Conservation (phyloP, 2,329 filamentous ascomycete species). For the Amesomyces nigricolor region DNA sequence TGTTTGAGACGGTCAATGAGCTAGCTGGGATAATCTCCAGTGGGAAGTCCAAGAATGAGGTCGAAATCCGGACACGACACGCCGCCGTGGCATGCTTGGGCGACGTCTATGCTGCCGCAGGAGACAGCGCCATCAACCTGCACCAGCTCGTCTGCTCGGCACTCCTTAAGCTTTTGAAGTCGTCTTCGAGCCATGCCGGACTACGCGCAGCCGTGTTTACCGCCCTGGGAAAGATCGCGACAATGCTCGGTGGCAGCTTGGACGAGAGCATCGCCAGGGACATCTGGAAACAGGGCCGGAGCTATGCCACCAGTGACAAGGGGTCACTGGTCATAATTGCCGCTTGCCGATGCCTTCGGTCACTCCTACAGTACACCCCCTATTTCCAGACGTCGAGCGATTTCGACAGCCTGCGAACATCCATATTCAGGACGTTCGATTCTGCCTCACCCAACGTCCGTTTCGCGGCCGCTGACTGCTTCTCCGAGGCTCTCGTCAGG, state of each 20-base stretch:
- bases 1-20: slow-evolving; percentile 94
- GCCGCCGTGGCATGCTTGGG: slow-evolving; percentile 83
- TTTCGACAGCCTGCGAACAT: slow-evolving; percentile 79
- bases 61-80: slow-evolving; percentile 74
- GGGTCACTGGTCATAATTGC: slow-evolving; percentile 72
- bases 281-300: slow-evolving; percentile 86
- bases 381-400: slow-evolving; percentile 87
- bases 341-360: slow-evolving; percentile 73
- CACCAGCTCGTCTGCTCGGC: slow-evolving; percentile 68
- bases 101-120: slow-evolving; percentile 83
- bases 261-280: slow-evolving; percentile 85
- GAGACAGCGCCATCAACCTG: slow-evolving; percentile 83
- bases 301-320: slow-evolving; percentile 71
- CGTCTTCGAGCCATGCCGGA: slow-evolving; percentile 72
- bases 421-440: slow-evolving; percentile 82
- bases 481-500: slow-evolving; percentile 78
- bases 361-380: slow-evolving; percentile 63
- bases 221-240: slow-evolving; percentile 68
- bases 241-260: slow-evolving; percentile 68
- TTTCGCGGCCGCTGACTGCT: slow-evolving; percentile 78
- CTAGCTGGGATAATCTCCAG: slow-evolving; percentile 66
- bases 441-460: slow-evolving; percentile 68
- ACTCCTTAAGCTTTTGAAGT: slow-evolving; percentile 73
- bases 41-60: slow-evolving; percentile 69
- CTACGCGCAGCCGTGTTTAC: slow-evolving; percentile 72